Conservation (phyloP, 2,329 filamentous ascomycete genomes). For the Penicillium sp. region DNA sequence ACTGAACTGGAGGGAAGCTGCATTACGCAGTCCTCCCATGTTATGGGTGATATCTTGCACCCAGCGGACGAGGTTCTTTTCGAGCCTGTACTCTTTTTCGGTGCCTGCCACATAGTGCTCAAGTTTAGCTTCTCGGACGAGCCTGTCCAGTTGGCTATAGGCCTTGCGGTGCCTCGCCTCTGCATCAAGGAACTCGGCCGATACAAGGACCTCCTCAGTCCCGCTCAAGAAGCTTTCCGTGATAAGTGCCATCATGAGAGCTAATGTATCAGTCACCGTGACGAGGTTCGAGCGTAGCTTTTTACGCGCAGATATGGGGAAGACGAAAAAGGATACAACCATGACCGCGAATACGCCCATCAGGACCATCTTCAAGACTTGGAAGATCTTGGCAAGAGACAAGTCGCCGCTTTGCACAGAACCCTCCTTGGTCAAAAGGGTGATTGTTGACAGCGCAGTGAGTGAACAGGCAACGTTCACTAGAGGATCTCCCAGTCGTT, state of each 20-base stretch:
- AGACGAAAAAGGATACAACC: constrained; percentile 73
- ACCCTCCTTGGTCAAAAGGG: constrained; percentile 86
- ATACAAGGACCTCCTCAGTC: constrained; percentile 72
- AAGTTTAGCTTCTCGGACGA: constrained; percentile 80
- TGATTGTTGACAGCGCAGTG: constrained; percentile 84
- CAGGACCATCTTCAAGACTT: constrained; percentile 80
- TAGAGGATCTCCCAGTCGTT: constrained; percentile 72
- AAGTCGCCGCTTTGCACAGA: constrained; percentile 80
- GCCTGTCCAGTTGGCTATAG: constrained; percentile 70
- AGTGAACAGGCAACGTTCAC: constrained; percentile 85
- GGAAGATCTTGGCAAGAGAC: constrained; percentile 75
- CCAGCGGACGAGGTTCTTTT: constrained; percentile 77
- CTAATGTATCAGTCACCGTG: constrained; percentile 70
- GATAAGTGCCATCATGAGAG: constrained; percentile 78
- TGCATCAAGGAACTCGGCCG: constrained; percentile 63
- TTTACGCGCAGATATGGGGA: constrained; percentile 72
- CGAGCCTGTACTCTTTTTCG: constrained; percentile 74
- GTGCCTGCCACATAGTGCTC: constrained; percentile 82
- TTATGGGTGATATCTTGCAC: constrained; percentile 84
- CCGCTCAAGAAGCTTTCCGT: constrained; percentile 81
- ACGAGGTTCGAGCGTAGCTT: constrained; percentile 73
- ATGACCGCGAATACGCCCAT: constrained; percentile 72
- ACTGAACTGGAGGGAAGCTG: constrained; percentile 83
- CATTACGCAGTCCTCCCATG: constrained; percentile 85
- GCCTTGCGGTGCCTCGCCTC: constrained; percentile 64